phyloP scores from a whole-genome alignment of 495 filamentous ascomycete genomes.

The Umbilicaria muhlenbergii region DNA sequence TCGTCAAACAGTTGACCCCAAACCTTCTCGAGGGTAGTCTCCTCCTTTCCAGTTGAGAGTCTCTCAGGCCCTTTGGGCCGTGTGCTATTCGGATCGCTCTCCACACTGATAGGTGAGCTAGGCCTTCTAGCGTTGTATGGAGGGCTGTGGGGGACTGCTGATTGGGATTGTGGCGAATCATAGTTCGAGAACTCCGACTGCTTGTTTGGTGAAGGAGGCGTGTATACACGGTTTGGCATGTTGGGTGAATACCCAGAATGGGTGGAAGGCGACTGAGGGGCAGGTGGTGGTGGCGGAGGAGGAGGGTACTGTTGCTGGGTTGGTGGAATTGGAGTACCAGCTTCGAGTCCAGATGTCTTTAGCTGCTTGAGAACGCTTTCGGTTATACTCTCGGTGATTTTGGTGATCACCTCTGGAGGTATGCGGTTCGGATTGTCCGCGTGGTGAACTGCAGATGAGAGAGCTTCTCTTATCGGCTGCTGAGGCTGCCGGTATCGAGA shows the following conservation, averaged over 20 bases:
- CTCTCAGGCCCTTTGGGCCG: slow-evolving; percentile 31
- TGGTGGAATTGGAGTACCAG: slow-evolving; percentile 8
- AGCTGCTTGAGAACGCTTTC: slow-evolving; percentile 38
- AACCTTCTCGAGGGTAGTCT: slow-evolving; percentile 48
- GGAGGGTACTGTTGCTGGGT: slow-evolving; percentile 15
- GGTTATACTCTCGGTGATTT: slow-evolving; percentile 33
- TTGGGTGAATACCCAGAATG: slow-evolving; percentile 19
- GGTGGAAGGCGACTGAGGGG: slow-evolving; percentile 16
- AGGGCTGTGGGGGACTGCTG: slow-evolving; percentile 11
- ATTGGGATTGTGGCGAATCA: slow-evolving; percentile 14
- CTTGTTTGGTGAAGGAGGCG: slow-evolving; percentile 24
- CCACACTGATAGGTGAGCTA: slow-evolving; percentile 18
- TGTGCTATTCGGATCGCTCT: slow-evolving; percentile 16
- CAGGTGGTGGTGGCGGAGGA: slow-evolving; percentile 10
- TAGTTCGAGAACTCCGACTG: slow-evolving; percentile 11
- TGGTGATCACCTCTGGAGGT: slow-evolving; percentile 32
- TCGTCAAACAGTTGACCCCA: slow-evolving; percentile 69
- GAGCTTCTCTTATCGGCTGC: slow-evolving; percentile 33
- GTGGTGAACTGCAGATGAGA: slow-evolving; percentile 27
- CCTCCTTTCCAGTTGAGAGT: slow-evolving; percentile 31
- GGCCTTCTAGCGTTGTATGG: slow-evolving; percentile 12
- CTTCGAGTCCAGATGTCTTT: slow-evolving; percentile 27
- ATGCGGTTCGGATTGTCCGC: slow-evolving; percentile 22
- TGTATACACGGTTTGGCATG: slow-evolving; percentile 23
- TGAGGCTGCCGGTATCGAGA: slow-evolving; percentile 14